Evolutionary conservation across 768 basidiomycete genomes (phyloP).

Genomic region (Psilocybe cubensis): DNA sequence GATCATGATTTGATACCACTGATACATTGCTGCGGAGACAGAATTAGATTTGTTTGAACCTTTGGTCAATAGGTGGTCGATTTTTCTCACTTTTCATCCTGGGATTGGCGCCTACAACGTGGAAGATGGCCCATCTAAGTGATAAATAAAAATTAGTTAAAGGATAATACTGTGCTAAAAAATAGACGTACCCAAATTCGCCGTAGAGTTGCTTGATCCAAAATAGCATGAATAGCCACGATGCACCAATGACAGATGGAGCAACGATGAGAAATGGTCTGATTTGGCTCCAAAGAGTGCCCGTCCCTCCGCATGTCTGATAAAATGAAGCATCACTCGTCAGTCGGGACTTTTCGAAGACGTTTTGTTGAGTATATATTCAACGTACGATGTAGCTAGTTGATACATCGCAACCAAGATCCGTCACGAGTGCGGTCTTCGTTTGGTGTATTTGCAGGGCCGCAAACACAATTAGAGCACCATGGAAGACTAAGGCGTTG

Average conservation of each 20-base stretch:
- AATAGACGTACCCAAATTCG: constrained; percentile 77
- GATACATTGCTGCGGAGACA: constrained; percentile 73
- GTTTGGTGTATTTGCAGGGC: constrained; percentile 82
- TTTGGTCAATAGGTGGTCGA: not conserved
- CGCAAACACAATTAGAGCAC: constrained; percentile 72
- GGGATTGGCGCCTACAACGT: constrained; percentile 85
- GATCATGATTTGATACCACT: constrained; percentile 85
- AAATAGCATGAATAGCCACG: constrained; percentile 71
- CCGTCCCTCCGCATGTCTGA: constrained; percentile 52
- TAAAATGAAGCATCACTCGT: not conserved
- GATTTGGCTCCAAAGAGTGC: constrained; percentile 62
- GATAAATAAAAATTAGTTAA: constrained; percentile 5
- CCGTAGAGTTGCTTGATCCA: constrained; percentile 72
- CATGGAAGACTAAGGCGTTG: constrained; percentile 65
- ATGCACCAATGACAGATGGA: constrained; percentile 67
- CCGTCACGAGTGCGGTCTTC: constrained; percentile 54
- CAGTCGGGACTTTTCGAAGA: not conserved
- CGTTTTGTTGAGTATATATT: not conserved
- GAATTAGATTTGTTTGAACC: constrained; percentile 12
- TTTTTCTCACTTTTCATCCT: constrained; percentile 74
- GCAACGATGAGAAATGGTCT: constrained; percentile 72
- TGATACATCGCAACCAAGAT: constrained; percentile 21
- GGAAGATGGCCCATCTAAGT: constrained; percentile 86
- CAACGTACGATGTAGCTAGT: constrained; percentile 44
- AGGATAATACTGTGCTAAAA: not conserved